These are phyloP conservation scores for Phaffomyces antillensis DNA, from an alignment of 805 yeast species.

Conservation along the genomic window DNA sequence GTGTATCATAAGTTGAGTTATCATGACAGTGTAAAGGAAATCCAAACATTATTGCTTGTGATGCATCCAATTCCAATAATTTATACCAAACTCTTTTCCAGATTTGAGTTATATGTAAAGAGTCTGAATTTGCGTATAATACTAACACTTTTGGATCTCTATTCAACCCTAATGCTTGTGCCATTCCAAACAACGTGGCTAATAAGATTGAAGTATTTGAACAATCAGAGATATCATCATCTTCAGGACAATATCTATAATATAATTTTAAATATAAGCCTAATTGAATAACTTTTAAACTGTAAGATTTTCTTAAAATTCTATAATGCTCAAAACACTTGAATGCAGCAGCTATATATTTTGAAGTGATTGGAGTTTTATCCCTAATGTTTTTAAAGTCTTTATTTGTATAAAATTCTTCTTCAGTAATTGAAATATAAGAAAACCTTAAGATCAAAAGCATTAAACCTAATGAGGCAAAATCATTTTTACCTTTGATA, in stretches of 20 bases:
- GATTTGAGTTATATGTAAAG: conserved; percentile 5
- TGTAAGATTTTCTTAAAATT: conserved; percentile 36
- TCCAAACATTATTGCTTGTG: conserved; percentile 11
- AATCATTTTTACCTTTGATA: conserved; percentile 15
- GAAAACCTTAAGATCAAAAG: conserved; percentile 19
- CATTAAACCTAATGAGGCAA: conserved; percentile 17
- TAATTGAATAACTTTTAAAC: conserved; percentile 44
- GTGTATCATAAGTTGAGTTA: conserved; percentile 16
- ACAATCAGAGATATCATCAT: conserved; percentile 48
- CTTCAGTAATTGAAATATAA: conserved; percentile 11
- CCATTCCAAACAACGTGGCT: conserved; percentile 47
- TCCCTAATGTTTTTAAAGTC: conserved; percentile 4
- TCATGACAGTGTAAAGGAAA: conserved; percentile 13
- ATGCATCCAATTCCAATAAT: conserved; percentile 20
- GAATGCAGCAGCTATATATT: conserved; percentile 8
- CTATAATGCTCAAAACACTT: conserved; percentile 46
- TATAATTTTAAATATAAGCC: conserved; percentile 42
- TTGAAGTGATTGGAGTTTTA: conserved; percentile 6
- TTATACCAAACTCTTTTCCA: conserved; percentile 23
- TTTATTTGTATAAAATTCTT: conserved; percentile 7
- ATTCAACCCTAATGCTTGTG: conserved; percentile 46
- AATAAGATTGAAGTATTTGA: conserved; percentile 41
- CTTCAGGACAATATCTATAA: conserved; percentile 44
- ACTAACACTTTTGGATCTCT: conserved; percentile 40
- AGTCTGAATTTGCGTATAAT: conserved; percentile 5